phyloP scores from a whole-genome alignment of 768 basidiomycete species.

The Tricholoma sp. region DNA sequence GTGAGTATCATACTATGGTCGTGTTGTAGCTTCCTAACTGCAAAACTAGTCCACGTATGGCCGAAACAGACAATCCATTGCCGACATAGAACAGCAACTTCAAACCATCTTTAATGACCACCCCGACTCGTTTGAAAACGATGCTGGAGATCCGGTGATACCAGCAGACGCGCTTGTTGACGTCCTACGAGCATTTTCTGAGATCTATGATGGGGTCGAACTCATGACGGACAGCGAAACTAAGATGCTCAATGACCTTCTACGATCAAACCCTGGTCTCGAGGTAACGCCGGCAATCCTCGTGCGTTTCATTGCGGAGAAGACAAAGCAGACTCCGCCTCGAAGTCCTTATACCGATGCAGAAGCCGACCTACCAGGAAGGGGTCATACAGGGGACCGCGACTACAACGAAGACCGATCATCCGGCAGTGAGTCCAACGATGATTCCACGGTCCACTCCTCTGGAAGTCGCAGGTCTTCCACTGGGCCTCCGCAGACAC shows the following conservation, averaged over 20 bases:
- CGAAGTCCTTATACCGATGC: slow-evolving; percentile 34
- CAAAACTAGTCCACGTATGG: slow-evolving; percentile 31
- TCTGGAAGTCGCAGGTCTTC: slow-evolving; percentile 48
- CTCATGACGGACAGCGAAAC: slow-evolving; percentile 65
- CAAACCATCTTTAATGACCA: slow-evolving; percentile 63
- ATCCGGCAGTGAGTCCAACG: slow-evolving; percentile 50
- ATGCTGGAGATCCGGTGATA: slow-evolving; percentile 56
- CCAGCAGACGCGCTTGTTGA: slow-evolving; percentile 69
- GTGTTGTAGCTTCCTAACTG: not conserved
- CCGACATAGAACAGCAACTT: slow-evolving; percentile 66
- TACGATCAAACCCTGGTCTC: slow-evolving; percentile 55
- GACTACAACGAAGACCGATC: slow-evolving; percentile 37
- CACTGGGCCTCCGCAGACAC: slow-evolving; percentile 46
- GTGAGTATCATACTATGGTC: not conserved
- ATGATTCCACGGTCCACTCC: slow-evolving; percentile 33
- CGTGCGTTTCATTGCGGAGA: slow-evolving; percentile 58
- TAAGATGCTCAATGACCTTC: slow-evolving; percentile 49
- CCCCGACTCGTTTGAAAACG: slow-evolving; percentile 52
- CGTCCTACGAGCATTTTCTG: slow-evolving; percentile 59
- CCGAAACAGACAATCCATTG: slow-evolving; percentile 64
- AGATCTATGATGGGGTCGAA: slow-evolving; percentile 52
- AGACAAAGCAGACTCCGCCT: slow-evolving; percentile 43
- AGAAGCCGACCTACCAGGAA: slow-evolving; percentile 27
- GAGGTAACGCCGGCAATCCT: slow-evolving; percentile 66
- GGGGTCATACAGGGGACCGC: slow-evolving; percentile 32